These are phyloP conservation scores for Extremus antarcticus DNA, from an alignment of 495 filamentous ascomycete species.

Conservation along the genomic window DNA sequence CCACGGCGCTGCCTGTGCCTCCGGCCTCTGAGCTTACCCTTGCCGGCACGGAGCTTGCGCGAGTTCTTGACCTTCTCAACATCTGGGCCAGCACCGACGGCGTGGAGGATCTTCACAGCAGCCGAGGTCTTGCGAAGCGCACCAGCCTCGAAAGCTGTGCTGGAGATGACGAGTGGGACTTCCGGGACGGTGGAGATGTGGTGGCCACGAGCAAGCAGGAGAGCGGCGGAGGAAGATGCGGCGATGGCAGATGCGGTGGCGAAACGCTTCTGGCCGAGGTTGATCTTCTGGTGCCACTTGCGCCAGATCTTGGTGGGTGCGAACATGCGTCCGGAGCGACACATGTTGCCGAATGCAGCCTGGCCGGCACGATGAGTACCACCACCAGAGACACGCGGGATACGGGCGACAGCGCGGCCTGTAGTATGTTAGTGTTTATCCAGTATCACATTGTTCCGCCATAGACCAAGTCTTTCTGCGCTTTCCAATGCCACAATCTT, in stretches of 20 bases:
- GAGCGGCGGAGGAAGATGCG: slow-evolving; percentile 85
- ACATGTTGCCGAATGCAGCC: slow-evolving; percentile 99
- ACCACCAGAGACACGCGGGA: slow-evolving; percentile 99
- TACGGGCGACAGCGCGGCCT: slow-evolving; percentile 99
- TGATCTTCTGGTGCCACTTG: slow-evolving; percentile 99
- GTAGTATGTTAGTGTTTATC: slow-evolving; percentile 26
- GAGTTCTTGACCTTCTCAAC: slow-evolving; percentile 88
- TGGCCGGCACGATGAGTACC: slow-evolving; percentile 99
- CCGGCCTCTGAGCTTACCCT: slow-evolving; percentile 92
- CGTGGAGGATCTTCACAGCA: slow-evolving; percentile 75
- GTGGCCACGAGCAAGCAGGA: slow-evolving; percentile 94
- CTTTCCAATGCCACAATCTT: slow-evolving; percentile 6
- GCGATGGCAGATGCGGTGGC: slow-evolving; percentile 94
- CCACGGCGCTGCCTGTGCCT: slow-evolving; percentile 95
- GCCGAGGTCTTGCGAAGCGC: slow-evolving; percentile 79
- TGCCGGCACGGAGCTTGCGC: slow-evolving; percentile 89
- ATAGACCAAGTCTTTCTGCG: neutral
- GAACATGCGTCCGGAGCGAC: slow-evolving; percentile 99
- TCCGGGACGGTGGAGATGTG: slow-evolving; percentile 83
- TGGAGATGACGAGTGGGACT: slow-evolving; percentile 91
- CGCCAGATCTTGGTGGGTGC: slow-evolving; percentile 99
- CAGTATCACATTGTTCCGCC: too few relatives aligned
- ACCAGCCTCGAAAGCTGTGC: slow-evolving; percentile 66
- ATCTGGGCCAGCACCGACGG: slow-evolving; percentile 79
- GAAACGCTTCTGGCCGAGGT: slow-evolving; percentile 95